Base-by-base conservation (phyloP, 768 basidiomycete genomes). In the Suillus bovinus region DNA sequence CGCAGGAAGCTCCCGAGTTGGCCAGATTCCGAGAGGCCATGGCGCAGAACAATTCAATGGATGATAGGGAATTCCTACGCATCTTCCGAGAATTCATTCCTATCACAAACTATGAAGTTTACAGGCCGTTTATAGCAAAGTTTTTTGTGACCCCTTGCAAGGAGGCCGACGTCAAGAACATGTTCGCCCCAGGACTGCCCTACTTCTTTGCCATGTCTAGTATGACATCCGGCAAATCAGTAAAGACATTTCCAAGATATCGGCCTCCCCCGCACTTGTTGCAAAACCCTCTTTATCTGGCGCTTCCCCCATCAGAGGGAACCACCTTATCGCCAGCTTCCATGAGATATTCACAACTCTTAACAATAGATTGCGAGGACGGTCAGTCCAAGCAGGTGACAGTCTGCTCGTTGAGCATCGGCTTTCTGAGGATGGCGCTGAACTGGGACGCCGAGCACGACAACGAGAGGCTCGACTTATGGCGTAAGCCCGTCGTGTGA, bases 101-200 rank as follows among this genome's bases (percentile, higher is more conserved):
- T 29, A 41, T 69, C 38, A 71, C 68, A 3, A 41, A 27, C 24
- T 71, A 71, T 14, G 70, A 70, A 31, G 22, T 66, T 24, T 71
- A 68, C 58, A 63, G 64, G 36, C 70, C 70, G 1, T 72, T 68
- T 20, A 7, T 71, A 52, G 36, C 42, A 50, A 62, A 41, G 46
- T 61, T 71, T 17, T 58, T 62, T 42, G 34, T 44, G 8, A 58
- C 22, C 49, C 56, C 61, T 10, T 24, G 64, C 13, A 22, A 27
- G 31, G 61, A 57, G 20, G 27, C 34, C 5, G 70, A 71, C 13
- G 63, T 68, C 59, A 65, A 62, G 46, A 62, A 71, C 50, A 66
- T 71, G 63, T 72, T 72, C 53, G 65, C 68, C 5, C 68, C 71
- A 5, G 70, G 70, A 0, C 36, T 71, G 17, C 70, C 70, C 17